phyloP scores from a whole-genome alignment of 2,329 filamentous ascomycete genomes.

The Penicillium frequentans region DNA sequence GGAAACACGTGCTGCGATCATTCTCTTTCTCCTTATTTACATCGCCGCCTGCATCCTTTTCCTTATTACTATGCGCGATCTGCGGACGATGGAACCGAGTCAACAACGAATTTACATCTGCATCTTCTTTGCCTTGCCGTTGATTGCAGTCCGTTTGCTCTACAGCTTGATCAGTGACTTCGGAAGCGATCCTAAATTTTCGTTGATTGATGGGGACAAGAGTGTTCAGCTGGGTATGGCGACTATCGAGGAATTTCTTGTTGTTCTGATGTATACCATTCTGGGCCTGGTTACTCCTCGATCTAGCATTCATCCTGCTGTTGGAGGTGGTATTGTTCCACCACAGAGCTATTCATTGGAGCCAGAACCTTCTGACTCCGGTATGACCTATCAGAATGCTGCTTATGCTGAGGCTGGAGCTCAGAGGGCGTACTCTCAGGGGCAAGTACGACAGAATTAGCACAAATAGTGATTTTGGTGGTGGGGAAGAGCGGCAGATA shows the following conservation, averaged over 20 bases:
- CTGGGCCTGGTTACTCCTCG: background rate
- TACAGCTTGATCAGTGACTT: slow-evolving; percentile 8
- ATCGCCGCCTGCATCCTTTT: background rate
- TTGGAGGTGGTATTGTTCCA: background rate
- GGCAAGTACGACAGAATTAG: background rate
- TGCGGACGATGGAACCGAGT: background rate
- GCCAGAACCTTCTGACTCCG: background rate
- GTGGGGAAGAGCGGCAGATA: background rate
- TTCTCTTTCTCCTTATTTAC: slow-evolving; percentile 1
- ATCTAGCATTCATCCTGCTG: background rate
- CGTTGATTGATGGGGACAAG: background rate
- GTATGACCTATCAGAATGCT: background rate
- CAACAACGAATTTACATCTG: slow-evolving; percentile 1
- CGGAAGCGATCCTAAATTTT: slow-evolving; percentile 4
- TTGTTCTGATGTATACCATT: slow-evolving; percentile 5
- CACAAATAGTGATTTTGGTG: background rate
- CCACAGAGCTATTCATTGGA: background rate
- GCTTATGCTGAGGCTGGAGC: background rate
- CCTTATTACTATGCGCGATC: background rate
- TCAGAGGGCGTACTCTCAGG: background rate
- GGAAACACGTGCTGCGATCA: slow-evolving; percentile 1
- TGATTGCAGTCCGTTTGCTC: background rate
- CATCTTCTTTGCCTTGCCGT: slow-evolving; percentile 3
- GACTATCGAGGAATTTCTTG: slow-evolving; percentile 2
- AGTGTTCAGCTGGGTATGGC: slow-evolving; percentile 4